These are phyloP conservation scores for Brettanomyces naardenensis DNA, from an alignment of 805 yeast genomes.

Conservation along the genomic window DNA sequence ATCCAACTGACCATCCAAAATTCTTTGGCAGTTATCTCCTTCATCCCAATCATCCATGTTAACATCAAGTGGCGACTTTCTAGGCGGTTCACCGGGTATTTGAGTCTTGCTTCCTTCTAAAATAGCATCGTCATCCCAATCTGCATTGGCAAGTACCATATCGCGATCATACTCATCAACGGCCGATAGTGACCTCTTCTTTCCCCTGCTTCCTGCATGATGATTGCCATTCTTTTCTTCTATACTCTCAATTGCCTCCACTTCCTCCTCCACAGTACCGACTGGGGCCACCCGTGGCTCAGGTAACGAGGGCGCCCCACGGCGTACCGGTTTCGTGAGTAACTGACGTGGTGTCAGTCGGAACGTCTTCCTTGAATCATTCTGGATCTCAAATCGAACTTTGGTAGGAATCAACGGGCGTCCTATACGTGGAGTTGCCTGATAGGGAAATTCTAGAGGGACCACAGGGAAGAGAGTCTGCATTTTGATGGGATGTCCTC, in stretches of 20 bases:
- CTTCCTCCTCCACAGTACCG: conserved; percentile 19
- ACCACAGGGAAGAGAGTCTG: conserved; percentile 55
- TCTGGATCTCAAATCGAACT: conserved; percentile 49
- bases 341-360: conserved; percentile 22
- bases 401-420: conserved; percentile 53
- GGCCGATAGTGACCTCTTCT: conserved; percentile 25
- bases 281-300: conserved; percentile 19
- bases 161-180: conserved; percentile 51
- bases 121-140: conserved; percentile 67
- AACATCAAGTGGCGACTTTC: conserved; percentile 23
- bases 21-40: conserved; percentile 46
- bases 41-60: conserved; percentile 41
- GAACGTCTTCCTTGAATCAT: conserved; percentile 52
- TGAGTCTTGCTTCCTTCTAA: conserved; percentile 38
- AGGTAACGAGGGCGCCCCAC: conserved; percentile 7
- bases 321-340: conserved; percentile 4
- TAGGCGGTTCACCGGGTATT: conserved; percentile 1
- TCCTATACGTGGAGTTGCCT: conserved; percentile 36
- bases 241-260: conserved; percentile 2
- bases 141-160: conserved; percentile 59
- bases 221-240: conserved; percentile 18
- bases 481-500: conserved; percentile 50
- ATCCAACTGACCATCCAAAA: conserved; percentile 61
- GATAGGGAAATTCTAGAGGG: conserved; percentile 46
- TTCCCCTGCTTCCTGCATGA: conserved; percentile 6